Base-by-base conservation (phyloP, 2,329 filamentous ascomycete genomes). In the Diplodia seriata region DNA sequence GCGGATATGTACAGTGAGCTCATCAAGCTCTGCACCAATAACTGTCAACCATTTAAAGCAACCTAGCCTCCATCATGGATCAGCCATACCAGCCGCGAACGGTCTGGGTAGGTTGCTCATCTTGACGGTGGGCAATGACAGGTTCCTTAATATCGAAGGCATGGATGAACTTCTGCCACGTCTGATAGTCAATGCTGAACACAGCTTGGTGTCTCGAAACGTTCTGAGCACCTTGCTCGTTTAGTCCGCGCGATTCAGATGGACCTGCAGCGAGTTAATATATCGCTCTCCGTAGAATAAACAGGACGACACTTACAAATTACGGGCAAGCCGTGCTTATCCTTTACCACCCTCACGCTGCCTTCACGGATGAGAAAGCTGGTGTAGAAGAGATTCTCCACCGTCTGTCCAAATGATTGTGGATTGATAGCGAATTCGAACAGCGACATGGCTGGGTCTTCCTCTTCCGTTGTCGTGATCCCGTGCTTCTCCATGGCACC, bases 371-470 rank as follows among this genome's bases (percentile, higher is more conserved):
- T 93, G 69, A 99, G 81, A 75, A 99, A 99, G 76, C 92, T 96
- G 72, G 97, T 87, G 77, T 98, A 98, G 79, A 99, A 99, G 73
- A 99, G 84, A 74, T 99, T 99, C 77, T 99, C 95, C 7, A 99
- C 89, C 0, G 93, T 97, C 79, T 99, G 95, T 0, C 92, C 92
- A 74, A 98, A 99, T 0, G 93, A 97, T 49, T 83, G 83, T 0
- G 95, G 95, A 73, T 99, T 97, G 71, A 98, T 86, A 50, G 93
- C 92, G 72, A 97, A 98, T 64, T 91, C 89, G 77, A 97, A 90
- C 14, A 97, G 80, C 61, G 91, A 88, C 3, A 97, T 86, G 9
- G 72, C 74, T 15, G 73, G 36, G 18, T 92, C 91, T 1, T 89
- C 89, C 2, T 89, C 70, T 0, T 54, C 88, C 20, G 85, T 83